These are phyloP conservation scores for Hippophae tibetana DNA, from an alignment of 306 rosid genomes.

Conservation along the genomic window DNA sequence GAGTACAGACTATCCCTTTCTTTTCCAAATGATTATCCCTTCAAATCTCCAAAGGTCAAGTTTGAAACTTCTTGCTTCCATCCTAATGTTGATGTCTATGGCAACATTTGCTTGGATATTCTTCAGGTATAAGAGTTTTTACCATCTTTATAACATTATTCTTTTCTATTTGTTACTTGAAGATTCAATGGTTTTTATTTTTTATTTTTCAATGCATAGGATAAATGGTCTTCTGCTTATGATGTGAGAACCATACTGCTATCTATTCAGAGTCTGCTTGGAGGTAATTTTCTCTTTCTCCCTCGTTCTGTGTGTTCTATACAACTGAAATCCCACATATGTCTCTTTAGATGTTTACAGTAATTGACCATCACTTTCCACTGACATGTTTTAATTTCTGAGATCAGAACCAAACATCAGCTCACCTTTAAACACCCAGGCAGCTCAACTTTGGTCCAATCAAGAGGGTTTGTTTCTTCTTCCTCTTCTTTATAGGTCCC, in stretches of 20 bases:
- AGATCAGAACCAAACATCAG: slow-evolving; percentile 69
- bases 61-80: slow-evolving; percentile 81
- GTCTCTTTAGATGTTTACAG: neutral
- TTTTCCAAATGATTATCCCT: slow-evolving; percentile 88
- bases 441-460: slow-evolving; percentile 88
- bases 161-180: neutral
- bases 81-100: slow-evolving; percentile 77
- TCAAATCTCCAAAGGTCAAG: slow-evolving; percentile 88
- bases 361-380: neutral
- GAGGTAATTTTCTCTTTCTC: slow-evolving; percentile 37
- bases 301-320: neutral
- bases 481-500: neutral
- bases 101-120: slow-evolving; percentile 93
- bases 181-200: neutral
- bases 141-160: neutral
- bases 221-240: slow-evolving; percentile 85
- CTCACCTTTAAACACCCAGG: slow-evolving; percentile 88
- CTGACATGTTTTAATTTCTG: neutral
- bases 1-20: slow-evolving; percentile 68
- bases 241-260: slow-evolving; percentile 70
- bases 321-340: neutral
- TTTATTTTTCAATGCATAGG: slow-evolving; percentile 23
- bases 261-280: slow-evolving; percentile 81
- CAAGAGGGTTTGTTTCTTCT: slow-evolving; percentile 60
- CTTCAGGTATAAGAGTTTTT: slow-evolving; percentile 58